Conservation (phyloP, 768 basidiomycete species). For the Tulasnella sp. region DNA sequence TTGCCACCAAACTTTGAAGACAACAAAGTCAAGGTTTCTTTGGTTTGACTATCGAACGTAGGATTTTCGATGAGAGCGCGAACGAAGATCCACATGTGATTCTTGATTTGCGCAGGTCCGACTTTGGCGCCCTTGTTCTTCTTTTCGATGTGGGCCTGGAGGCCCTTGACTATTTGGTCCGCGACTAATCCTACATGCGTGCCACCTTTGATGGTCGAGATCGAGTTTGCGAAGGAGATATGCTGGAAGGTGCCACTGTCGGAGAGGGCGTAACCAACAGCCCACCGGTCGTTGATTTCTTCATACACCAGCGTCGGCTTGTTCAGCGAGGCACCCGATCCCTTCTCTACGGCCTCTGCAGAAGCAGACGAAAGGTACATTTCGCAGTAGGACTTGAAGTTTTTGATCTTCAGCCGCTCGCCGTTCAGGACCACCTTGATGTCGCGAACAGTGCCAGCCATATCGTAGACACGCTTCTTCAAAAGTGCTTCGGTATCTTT, state of each 20-base stretch:
- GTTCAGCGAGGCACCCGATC: conserved; percentile 63
- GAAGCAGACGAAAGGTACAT: conserved; percentile 75
- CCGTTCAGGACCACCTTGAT: conserved; percentile 91
- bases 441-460: conserved; percentile 90
- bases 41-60: conserved; percentile 98
- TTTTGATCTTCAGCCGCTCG: conserved; percentile 81
- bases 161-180: conserved; percentile 77
- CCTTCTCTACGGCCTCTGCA: conserved; percentile 50
- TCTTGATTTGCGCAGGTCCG: conserved; percentile 88
- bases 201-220: conserved; percentile 92
- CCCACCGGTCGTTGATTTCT: conserved; percentile 72
- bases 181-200: conserved; percentile 78
- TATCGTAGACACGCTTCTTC: conserved; percentile 88
- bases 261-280: conserved; percentile 87
- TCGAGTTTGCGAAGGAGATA: conserved; percentile 96
- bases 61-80: conserved; percentile 95
- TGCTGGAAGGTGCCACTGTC: conserved; percentile 77
- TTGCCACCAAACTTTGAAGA: conserved; percentile 77
- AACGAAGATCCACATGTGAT: conserved; percentile 97
- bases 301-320: conserved; percentile 81
- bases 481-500: conserved; percentile 81
- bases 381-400: conserved; percentile 95
- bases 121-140: conserved; percentile 97
- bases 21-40: conserved; percentile 83
- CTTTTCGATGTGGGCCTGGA: conserved; percentile 75